Conservation (phyloP, 352 stramenopile species). For the Pilasporangium apinafurcum region DNA sequence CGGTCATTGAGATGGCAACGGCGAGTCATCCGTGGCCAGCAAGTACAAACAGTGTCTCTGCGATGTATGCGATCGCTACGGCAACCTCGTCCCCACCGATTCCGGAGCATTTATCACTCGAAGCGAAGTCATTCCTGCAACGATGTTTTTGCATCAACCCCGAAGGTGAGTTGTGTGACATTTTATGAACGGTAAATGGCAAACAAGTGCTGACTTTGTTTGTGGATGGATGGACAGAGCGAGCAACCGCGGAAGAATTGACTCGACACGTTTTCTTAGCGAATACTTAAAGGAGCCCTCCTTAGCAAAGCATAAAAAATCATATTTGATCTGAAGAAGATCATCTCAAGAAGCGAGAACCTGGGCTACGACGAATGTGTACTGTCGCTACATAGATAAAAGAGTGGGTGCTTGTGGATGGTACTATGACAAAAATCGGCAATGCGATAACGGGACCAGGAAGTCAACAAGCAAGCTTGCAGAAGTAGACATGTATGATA, state of each 20-base stretch:
- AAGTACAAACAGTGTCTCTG: conserved; percentile 49
- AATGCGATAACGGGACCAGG: no score
- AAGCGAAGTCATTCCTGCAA: conserved; percentile 49
- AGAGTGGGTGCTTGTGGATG: no score
- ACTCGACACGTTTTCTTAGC: conserved; percentile 50
- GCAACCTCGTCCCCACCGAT: conserved; percentile 40
- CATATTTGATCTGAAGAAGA: no score
- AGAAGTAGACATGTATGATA: no score
- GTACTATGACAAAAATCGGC: no score
- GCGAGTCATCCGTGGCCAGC: conserved; percentile 59
- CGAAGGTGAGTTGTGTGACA: conserved; percentile 22
- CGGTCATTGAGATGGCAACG: conserved; percentile 80
- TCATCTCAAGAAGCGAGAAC: no score
- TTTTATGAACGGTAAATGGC: not conserved
- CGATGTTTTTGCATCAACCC: conserved; percentile 75
- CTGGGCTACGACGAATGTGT: no score
- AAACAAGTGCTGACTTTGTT: conserved; percentile 1
- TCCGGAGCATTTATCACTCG: conserved; percentile 33
- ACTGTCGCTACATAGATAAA: no score
- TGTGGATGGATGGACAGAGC: conserved; percentile 21
- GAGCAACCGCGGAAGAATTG: conserved; percentile 59
- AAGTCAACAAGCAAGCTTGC: no score
- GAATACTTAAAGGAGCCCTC: no score
- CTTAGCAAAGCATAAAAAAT: no score
- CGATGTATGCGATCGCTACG: conserved; percentile 68